Percentiles rank a stretch among this genome's conserved stretches.
phyloP scores from a whole-genome alignment of 2,329 filamentous ascomycete genomes.

The Phaeosphaeria sp. region DNA sequence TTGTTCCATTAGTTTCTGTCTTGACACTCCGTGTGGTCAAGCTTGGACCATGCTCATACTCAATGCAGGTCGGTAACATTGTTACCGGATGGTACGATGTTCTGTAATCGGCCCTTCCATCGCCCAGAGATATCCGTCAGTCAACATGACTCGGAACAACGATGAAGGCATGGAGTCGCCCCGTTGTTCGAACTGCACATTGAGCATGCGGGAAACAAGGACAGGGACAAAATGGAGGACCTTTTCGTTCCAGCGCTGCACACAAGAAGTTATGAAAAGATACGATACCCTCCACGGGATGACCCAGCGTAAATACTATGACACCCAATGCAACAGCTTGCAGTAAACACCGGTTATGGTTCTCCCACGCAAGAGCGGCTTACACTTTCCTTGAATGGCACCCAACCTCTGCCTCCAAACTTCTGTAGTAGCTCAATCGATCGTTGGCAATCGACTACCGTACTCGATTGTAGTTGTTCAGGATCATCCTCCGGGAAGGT shows the following conservation, averaged over 20 bases:
- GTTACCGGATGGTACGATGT: not conserved
- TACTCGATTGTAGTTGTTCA: conserved; percentile 1
- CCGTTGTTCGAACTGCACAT: too few species aligned
- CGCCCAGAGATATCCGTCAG: not conserved
- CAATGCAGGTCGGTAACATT: not conserved
- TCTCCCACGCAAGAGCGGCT: not conserved
- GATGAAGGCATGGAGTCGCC: not conserved
- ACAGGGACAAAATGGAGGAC: too few species aligned
- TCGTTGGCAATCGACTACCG: not conserved
- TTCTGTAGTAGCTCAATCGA: not conserved
- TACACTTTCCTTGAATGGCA: not conserved
- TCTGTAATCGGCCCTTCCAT: not conserved
- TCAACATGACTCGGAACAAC: not conserved
- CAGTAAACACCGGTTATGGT: not conserved
- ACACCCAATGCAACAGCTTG: not conserved
- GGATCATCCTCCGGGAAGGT: not conserved
- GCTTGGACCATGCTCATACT: not conserved
- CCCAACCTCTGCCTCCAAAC: not conserved
- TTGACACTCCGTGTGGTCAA: not conserved
- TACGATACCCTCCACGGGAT: too few species aligned
- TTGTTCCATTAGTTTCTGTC: not conserved
- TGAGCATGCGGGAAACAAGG: too few species aligned
- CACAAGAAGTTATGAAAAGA: too few species aligned
- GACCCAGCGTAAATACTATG: too few species aligned
- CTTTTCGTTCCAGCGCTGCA: too few species aligned